These are phyloP conservation scores for Singerocomus rubriflavus DNA, from an alignment of 1,284 basidiomycete genomes.

Conservation along the genomic window DNA sequence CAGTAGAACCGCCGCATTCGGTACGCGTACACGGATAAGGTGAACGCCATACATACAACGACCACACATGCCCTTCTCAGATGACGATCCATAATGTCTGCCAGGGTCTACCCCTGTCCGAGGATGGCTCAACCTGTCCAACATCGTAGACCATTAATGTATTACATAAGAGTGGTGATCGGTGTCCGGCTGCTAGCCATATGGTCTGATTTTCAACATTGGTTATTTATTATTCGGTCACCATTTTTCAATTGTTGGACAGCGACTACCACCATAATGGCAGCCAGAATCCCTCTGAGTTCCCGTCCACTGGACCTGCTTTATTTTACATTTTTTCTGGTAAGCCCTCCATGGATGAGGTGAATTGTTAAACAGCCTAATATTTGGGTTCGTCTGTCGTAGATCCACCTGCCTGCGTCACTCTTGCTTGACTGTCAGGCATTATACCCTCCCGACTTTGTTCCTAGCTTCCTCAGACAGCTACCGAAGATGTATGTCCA, in stretches of 20 bases:
- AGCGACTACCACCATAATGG: conserved; percentile 1
- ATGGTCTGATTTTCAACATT: background rate
- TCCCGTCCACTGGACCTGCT: conserved; percentile 60
- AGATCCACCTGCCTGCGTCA: conserved; percentile 65
- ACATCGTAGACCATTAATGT: no score
- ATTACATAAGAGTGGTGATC: background rate
- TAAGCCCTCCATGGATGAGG: conserved; percentile 27
- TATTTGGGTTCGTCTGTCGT: background rate
- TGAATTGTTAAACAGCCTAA: background rate
- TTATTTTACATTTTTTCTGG: conserved; percentile 64
- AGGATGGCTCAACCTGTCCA: no score
- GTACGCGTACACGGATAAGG: no score
- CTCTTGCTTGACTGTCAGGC: conserved; percentile 67
- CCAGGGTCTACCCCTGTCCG: no score
- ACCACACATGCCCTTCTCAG: no score
- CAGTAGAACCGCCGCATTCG: no score
- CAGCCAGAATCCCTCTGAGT: conserved; percentile 35
- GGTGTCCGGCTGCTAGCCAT: no score
- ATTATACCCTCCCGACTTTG: conserved; percentile 51
- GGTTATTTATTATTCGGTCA: background rate
- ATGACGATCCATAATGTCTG: no score
- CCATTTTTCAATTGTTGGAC: background rate
- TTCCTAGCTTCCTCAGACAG: conserved; percentile 45
- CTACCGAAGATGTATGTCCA: conserved; percentile 48
- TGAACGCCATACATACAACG: no score